These are phyloP conservation scores for Rhodotorula paludigena DNA, from an alignment of 768 basidiomycete genomes.

Conservation along the genomic window DNA sequence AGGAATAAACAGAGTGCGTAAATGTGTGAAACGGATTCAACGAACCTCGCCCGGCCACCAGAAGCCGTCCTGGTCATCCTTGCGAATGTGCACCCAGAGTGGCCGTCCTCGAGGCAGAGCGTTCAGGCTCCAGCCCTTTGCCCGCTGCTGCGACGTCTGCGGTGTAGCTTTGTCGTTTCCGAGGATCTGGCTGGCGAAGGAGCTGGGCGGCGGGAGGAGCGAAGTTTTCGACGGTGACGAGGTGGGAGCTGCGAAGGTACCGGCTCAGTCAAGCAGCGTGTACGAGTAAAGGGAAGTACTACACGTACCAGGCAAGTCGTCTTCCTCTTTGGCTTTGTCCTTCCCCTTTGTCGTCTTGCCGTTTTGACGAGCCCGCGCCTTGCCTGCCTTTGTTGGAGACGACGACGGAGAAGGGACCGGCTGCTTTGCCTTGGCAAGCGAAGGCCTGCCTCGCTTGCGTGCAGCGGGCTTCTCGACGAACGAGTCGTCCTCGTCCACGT, in stretches of 20 bases:
- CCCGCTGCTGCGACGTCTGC: conserved; percentile 5
- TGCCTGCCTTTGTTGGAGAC: neutral
- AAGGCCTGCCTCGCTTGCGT: neutral
- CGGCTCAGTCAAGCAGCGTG: no score
- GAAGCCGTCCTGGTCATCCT: neutral
- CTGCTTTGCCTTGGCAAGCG: neutral
- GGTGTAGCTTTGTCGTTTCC: neutral
- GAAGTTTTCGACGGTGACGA: neutral
- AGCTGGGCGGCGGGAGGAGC: neutral
- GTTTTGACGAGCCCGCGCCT: neutral
- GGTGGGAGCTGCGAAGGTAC: neutral
- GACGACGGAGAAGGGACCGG: neutral
- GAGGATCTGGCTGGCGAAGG: conserved; percentile 1
- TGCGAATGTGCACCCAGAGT: conserved; percentile 18
- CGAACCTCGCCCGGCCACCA: conserved; percentile 27
- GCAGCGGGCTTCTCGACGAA: neutral
- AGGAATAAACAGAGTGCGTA: neutral
- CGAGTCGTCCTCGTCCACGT: neutral
- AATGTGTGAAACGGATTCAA: neutral
- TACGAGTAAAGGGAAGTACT: no score
- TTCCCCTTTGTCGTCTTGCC: neutral
- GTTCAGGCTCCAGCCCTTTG: conserved; percentile 11
- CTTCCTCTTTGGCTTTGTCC: neutral
- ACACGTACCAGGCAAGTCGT: neutral
- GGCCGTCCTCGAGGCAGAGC: conserved; percentile 2